phyloP scores from a whole-genome alignment of 345 rosid species.

The Salix arbutifolia region DNA sequence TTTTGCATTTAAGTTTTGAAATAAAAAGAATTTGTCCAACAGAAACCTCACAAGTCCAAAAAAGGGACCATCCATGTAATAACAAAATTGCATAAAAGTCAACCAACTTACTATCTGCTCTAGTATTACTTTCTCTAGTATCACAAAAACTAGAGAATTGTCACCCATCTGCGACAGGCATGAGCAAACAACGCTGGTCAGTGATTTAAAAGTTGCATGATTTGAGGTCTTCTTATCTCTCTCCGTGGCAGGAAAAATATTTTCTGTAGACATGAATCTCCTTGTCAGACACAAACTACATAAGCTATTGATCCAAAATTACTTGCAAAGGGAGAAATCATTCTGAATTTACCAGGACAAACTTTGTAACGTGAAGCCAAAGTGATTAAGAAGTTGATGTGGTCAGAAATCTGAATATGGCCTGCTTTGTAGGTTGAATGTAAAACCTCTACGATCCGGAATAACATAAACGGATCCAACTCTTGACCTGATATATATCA shows the following conservation, averaged over 20 bases:
- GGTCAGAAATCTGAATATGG: slow-evolving; percentile 56
- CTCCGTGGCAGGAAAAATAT: slow-evolving; percentile 20
- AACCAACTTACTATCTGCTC: slow-evolving; percentile 56
- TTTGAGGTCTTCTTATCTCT: slow-evolving; percentile 28
- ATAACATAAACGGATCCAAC: slow-evolving; percentile 52
- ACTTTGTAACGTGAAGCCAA: slow-evolving; percentile 54
- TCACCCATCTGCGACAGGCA: slow-evolving; percentile 72
- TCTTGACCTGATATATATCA: slow-evolving; percentile 48
- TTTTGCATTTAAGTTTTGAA: background rate
- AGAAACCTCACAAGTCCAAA: background rate
- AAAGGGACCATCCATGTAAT: background rate
- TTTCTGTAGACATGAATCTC: slow-evolving; percentile 39
- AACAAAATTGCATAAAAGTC: background rate
- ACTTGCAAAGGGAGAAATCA: slow-evolving; percentile 7
- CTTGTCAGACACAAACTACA: slow-evolving; percentile 9
- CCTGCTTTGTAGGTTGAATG: slow-evolving; percentile 60
- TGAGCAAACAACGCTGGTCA: slow-evolving; percentile 43
- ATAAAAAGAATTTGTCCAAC: background rate
- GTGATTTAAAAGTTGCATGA: slow-evolving; percentile 40
- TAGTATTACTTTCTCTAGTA: slow-evolving; percentile 48
- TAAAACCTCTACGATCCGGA: slow-evolving; percentile 56
- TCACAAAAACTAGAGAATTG: slow-evolving; percentile 46
- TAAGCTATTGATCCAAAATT: background rate
- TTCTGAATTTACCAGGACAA: slow-evolving; percentile 45
- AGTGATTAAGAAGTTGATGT: slow-evolving; percentile 62